Conservation (phyloP, 371 early-diverging fungal genomes). For the Amoeboaphelidium protococcarum region DNA sequence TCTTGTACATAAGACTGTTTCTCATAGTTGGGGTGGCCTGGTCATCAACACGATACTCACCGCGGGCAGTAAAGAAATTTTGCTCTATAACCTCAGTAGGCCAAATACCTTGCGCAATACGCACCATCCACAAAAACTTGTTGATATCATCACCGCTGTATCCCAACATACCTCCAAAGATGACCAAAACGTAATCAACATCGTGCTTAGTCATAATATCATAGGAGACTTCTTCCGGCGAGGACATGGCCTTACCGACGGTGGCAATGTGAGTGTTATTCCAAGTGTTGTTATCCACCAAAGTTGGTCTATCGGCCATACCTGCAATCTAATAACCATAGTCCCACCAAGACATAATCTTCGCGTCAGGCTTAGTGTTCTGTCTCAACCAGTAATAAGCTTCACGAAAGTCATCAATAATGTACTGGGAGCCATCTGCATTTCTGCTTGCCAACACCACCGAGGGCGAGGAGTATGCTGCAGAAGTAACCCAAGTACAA, state of each 20-base stretch:
- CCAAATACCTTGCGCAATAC: slow-evolving; percentile 90
- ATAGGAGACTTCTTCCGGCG: slow-evolving; percentile 67
- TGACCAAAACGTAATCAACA: slow-evolving; percentile 82
- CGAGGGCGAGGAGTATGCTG: slow-evolving; percentile 94
- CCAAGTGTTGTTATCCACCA: slow-evolving; percentile 99
- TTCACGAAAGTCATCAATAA: slow-evolving; percentile 98
- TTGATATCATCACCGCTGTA: slow-evolving; percentile 98
- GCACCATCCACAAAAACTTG: slow-evolving; percentile 98
- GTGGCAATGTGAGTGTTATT: slow-evolving; percentile 99
- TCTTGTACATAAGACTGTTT: slow-evolving; percentile 80
- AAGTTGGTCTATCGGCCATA: slow-evolving; percentile 82
- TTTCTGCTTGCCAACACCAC: slow-evolving; percentile 74
- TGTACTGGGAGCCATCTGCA: slow-evolving; percentile 58
- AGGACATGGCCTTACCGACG: slow-evolving; percentile 82
- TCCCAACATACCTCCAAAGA: slow-evolving; percentile 83
- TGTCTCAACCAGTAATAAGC: slow-evolving; percentile 96
- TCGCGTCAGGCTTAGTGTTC: slow-evolving; percentile 74
- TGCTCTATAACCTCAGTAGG: slow-evolving; percentile 70
- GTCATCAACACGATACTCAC: slow-evolving; percentile 82
- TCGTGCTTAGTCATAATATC: slow-evolving; percentile 66
- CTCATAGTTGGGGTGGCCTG: slow-evolving; percentile 66
- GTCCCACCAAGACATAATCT: slow-evolving; percentile 98
- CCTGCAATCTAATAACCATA: slow-evolving; percentile 99
- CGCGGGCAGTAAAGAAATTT: slow-evolving; percentile 55
- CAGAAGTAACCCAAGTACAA: slow-evolving; percentile 93